Evolutionary conservation across 148 eudicot genomes (phyloP).

Genomic region (Spergularia bocconei): DNA sequence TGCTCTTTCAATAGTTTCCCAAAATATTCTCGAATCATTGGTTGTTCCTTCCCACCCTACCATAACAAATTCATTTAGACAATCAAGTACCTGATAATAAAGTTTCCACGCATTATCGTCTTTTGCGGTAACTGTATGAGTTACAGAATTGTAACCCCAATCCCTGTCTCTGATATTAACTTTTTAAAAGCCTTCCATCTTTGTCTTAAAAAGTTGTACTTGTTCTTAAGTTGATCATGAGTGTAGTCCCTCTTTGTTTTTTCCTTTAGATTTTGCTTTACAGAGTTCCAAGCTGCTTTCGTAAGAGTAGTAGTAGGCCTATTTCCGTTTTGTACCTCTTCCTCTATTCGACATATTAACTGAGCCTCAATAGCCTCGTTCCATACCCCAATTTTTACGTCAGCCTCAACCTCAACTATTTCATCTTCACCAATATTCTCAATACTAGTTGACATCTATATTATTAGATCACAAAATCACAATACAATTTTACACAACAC

Average conservation of each 20-base stretch:
- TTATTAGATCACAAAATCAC: background rate
- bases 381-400: background rate
- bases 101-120: background rate
- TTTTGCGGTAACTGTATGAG: background rate
- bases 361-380: background rate
- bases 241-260: background rate
- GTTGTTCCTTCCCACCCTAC: no score
- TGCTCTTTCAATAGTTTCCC: no score
- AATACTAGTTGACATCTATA: background rate
- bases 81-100: background rate
- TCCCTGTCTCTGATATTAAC: background rate
- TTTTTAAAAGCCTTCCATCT: conserved; percentile 7
- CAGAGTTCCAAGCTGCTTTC: background rate
- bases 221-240: conserved; percentile 9
- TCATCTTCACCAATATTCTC: conserved; percentile 1
- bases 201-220: conserved; percentile 1
- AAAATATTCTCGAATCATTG: no score
- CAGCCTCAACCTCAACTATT: background rate
- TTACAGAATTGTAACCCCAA: background rate
- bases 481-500: no score
- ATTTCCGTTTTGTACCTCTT: conserved; percentile 11
- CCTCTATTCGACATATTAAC: conserved; percentile 7
- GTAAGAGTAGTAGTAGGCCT: conserved; percentile 4
- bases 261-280: background rate
- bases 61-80: no score